These are phyloP conservation scores for Kwoniella heveanensis DNA, from an alignment of 768 basidiomycete genomes.

Conservation along the genomic window DNA sequence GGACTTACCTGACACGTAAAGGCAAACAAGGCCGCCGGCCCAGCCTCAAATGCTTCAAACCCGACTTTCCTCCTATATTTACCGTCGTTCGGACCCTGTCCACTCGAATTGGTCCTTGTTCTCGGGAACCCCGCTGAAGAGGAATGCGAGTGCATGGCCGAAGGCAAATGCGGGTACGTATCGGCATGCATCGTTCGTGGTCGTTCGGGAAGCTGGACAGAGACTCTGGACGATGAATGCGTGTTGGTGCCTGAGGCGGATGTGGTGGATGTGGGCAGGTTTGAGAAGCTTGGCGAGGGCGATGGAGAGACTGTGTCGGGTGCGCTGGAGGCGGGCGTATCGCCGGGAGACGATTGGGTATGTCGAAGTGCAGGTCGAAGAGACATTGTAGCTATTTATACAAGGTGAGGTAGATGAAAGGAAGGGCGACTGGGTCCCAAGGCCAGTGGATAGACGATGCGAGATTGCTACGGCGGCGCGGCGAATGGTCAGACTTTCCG, in stretches of 20 bases:
- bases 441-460: too few species aligned
- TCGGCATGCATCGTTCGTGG: slow-evolving; percentile 14
- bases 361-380: slow-evolving; percentile 36
- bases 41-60: slow-evolving; percentile 57
- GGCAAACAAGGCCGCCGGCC: slow-evolving; percentile 52
- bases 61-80: slow-evolving; percentile 56
- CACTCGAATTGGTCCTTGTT: slow-evolving; percentile 48
- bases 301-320: slow-evolving; percentile 15
- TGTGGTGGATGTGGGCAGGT: slow-evolving; percentile 11
- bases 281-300: slow-evolving; percentile 19
- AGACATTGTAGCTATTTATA: slow-evolving; percentile 9
- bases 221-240: slow-evolving; percentile 27
- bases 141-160: slow-evolving; percentile 26
- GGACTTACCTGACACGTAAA: slow-evolving; percentile 49
- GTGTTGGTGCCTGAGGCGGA: neutral
- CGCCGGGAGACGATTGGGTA: slow-evolving; percentile 32
- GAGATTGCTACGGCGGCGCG: neutral
- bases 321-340: slow-evolving; percentile 12
- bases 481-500: neutral
- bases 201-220: slow-evolving; percentile 23
- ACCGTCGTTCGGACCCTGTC: slow-evolving; percentile 38
- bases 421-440: neutral
- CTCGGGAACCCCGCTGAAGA: slow-evolving; percentile 39
- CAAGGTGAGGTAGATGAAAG: neutral
- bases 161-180: slow-evolving; percentile 16